Evolutionary conservation across 1,284 basidiomycete species (phyloP).

Genomic region (Ganoderma multipileum): DNA sequence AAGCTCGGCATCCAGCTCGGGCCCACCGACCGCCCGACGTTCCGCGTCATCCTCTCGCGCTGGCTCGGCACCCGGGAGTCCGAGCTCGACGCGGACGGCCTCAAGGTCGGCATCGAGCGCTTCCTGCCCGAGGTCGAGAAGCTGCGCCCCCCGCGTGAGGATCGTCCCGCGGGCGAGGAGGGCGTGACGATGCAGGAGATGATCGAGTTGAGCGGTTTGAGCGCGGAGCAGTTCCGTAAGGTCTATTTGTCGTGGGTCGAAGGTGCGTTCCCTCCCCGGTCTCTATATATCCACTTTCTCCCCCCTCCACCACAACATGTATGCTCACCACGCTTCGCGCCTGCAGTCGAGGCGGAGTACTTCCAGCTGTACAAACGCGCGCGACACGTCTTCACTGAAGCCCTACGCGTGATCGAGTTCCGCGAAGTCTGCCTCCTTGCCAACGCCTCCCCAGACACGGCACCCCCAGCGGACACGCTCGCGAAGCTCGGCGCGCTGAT

Average conservation of each 20-base stretch:
- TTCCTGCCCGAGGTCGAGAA: conserved; percentile 59
- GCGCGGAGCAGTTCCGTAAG: conserved; percentile 60
- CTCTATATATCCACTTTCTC: no score
- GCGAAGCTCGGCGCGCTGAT: conserved; percentile 73
- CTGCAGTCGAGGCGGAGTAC: conserved; percentile 73
- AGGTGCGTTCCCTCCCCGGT: conserved; percentile 52
- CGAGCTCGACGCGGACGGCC: conserved; percentile 48
- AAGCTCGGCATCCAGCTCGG: conserved; percentile 55
- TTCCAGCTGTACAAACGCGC: conserved; percentile 85
- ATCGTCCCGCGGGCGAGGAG: conserved; percentile 45
- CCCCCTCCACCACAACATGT: background rate
- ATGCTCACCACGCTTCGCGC: background rate
- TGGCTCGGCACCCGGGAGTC: conserved; percentile 56
- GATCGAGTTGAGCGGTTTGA: conserved; percentile 69
- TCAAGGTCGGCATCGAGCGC: conserved; percentile 56
- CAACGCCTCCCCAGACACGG: conserved; percentile 26
- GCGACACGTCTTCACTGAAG: conserved; percentile 80
- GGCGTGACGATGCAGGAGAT: conserved; percentile 79
- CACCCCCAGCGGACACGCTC: conserved; percentile 39
- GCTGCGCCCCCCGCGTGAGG: conserved; percentile 50
- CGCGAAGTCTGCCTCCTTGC: conserved; percentile 65
- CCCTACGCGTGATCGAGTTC: conserved; percentile 81
- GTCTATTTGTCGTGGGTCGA: conserved; percentile 81
- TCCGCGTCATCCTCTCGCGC: conserved; percentile 54
- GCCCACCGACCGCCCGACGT: conserved; percentile 48